phyloP scores from a whole-genome alignment of 176 grass and related monocot species.

The Guadua angustifolia region DNA sequence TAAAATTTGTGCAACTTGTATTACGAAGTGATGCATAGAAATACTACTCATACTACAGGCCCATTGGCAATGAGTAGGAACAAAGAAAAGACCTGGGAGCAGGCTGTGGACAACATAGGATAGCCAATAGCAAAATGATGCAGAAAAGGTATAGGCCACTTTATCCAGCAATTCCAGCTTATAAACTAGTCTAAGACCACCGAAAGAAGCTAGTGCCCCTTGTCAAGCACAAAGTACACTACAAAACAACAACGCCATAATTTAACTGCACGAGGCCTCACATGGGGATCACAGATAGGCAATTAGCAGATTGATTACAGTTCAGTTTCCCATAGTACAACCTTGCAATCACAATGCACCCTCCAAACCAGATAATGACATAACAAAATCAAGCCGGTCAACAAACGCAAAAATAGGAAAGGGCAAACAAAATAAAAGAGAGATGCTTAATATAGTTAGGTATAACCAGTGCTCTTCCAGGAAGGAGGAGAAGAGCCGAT shows the following conservation, averaged over 20 bases:
- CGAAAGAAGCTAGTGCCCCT: conserved; percentile 35
- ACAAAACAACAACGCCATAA: too few species aligned
- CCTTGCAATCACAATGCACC: conserved; percentile 18
- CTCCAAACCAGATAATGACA: neutral
- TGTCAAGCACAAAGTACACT: conserved; percentile 9
- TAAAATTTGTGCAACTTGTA: too few species aligned
- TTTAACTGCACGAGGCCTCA: too few species aligned
- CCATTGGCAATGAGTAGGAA: neutral
- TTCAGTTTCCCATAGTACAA: conserved; percentile 16
- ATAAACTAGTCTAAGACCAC: conserved; percentile 30
- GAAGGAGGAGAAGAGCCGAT: conserved; percentile 22
- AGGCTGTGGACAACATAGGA: neutral
- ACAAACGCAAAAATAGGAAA: neutral
- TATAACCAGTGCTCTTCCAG: conserved; percentile 26
- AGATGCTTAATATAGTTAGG: conserved; percentile 16
- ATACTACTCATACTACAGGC: neutral
- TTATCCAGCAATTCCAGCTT: conserved; percentile 19
- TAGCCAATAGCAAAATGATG: conserved; percentile 1
- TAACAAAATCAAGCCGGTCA: neutral
- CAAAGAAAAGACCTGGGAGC: neutral
- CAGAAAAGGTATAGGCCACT: neutral
- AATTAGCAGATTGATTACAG: conserved; percentile 8
- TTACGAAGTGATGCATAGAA: too few species aligned
- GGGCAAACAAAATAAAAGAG: neutral
- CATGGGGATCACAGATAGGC: too few species aligned